phyloP scores from a whole-genome alignment of 2,329 filamentous ascomycete genomes.

The Talaromyces albobiverticillius region DNA sequence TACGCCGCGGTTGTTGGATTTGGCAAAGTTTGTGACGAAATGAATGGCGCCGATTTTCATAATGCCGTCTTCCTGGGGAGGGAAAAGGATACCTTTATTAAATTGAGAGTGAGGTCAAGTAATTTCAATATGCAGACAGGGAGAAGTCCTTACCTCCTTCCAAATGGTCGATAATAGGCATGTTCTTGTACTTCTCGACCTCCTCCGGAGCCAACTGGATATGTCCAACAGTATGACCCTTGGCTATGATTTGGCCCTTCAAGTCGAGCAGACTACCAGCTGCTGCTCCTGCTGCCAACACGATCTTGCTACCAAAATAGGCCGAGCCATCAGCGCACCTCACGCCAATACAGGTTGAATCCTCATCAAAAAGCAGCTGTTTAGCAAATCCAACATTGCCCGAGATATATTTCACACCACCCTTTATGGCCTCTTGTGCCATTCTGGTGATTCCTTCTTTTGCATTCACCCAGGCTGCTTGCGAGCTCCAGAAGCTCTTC shows the following conservation, averaged over 20 bases:
- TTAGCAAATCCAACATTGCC: conserved; percentile 39
- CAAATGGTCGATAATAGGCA: conserved; percentile 51
- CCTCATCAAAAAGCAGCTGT: conserved; percentile 35
- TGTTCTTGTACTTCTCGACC: conserved; percentile 41
- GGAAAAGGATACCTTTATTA: conserved; percentile 49
- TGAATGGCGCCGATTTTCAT: conserved; percentile 27
- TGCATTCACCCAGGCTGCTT: conserved; percentile 19
- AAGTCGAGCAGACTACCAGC: conserved; percentile 46
- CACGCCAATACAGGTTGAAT: conserved; percentile 42
- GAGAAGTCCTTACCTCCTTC: conserved; percentile 41
- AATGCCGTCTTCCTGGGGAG: conserved; percentile 29
- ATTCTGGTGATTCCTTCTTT: conserved; percentile 17
- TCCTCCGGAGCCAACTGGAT: conserved; percentile 49
- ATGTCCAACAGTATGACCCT: conserved; percentile 55
- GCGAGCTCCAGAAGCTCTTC: conserved; percentile 22
- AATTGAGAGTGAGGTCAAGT: conserved; percentile 24
- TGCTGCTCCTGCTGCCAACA: conserved; percentile 52
- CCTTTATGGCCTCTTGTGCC: conserved; percentile 18
- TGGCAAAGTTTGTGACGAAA: not conserved
- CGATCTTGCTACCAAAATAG: conserved; percentile 43
- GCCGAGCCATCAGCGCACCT: conserved; percentile 40
- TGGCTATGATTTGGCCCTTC: conserved; percentile 48
- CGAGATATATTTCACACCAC: conserved; percentile 47
- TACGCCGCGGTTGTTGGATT: conserved; percentile 23
- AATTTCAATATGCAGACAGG: too few relatives aligned